phyloP scores from a whole-genome alignment of 1,284 basidiomycete genomes.

The Cryptococcus amylolentus region DNA sequence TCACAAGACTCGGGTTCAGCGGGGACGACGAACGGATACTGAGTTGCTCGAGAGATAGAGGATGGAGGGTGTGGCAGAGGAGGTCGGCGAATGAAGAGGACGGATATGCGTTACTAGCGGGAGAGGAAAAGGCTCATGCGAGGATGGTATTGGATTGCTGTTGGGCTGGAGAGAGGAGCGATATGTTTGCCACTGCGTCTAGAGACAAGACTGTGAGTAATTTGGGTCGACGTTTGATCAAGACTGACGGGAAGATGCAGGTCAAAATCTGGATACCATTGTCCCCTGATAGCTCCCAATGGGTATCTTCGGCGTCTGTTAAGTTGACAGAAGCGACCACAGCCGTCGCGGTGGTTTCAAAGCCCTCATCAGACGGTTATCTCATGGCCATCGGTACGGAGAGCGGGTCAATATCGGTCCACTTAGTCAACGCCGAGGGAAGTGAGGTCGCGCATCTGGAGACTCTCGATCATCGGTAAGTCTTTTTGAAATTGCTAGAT shows the following conservation, averaged over 20 bases:
- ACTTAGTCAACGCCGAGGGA: constrained; percentile 9
- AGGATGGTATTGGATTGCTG: constrained; percentile 95
- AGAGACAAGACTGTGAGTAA: constrained; percentile 82
- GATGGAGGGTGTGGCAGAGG: constrained; percentile 76
- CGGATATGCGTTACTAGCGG: constrained; percentile 61
- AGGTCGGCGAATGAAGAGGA: constrained; percentile 41
- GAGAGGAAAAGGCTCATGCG: constrained; percentile 76
- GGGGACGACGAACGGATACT: constrained; percentile 73
- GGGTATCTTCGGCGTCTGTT: constrained; percentile 29
- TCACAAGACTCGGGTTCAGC: constrained; percentile 86
- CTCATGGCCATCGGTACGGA: constrained; percentile 50
- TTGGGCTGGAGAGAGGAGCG: constrained; percentile 65
- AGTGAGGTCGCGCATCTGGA: constrained; percentile 11
- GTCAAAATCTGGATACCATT: constrained; percentile 39
- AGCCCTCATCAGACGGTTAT: constrained; percentile 5
- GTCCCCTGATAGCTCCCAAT: constrained; percentile 8
- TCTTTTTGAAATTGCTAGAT: neutral
- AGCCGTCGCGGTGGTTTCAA: constrained; percentile 34
- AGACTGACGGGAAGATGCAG: constrained; percentile 3
- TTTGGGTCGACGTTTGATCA: neutral
- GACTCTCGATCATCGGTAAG: constrained; percentile 21
- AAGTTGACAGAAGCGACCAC: constrained; percentile 48
- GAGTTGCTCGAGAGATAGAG: constrained; percentile 84
- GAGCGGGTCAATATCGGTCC: constrained; percentile 42
- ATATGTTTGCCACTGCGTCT: constrained; percentile 86